Evolutionary conservation across 1,284 basidiomycete genomes (phyloP), one percentile per base, ranked within the genome.

Genomic region (Rhodotorula mucilaginosa): DNA sequence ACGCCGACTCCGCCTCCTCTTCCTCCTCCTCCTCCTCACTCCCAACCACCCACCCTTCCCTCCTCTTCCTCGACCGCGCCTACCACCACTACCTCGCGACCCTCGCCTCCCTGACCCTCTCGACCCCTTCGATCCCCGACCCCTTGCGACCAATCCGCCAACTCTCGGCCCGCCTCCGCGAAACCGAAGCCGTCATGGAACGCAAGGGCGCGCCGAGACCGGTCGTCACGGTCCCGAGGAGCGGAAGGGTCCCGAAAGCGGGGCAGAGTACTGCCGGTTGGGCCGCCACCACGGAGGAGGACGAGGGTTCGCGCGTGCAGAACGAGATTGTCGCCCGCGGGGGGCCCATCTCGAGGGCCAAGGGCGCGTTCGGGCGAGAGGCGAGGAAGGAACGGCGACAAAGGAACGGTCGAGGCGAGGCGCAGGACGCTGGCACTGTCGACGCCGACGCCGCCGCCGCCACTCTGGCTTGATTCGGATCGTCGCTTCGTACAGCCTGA

Each of bases 51-150:
- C 70, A 68, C 64, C 70, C 73, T 34, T 34, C 70, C n/a, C 62
- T 61, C 49, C 61, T 66, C 46, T 76, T 76, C 74, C 73, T 76
- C 61, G 65, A 75, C 64, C 67, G 73, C n/a, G 58, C 71, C 15
- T 67, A 75, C 69, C 73, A 76, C 65, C 75, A 76, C 71, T 76
- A 76, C 71, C 71, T 76, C 58, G 44, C 52, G 4, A 51, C 61
- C n/a, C 71, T 76, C 65, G 75, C 75, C 34, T 23, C 64, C 12
- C 67, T 76, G 63, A 47, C 61, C 15, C 73, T 76, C 44, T 49
- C 74, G 44, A 61, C 64, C 15, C 3, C 61, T 3, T 60, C 49
- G 10, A 29, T 10, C 3, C 64, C 75, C 18, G 73, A 74, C 58
- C 65, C 73, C 1, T 1, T 8, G 1, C 68, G 73, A 10, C 31